These are phyloP conservation scores for Cladorrhinum samala DNA, from an alignment of 495 filamentous ascomycete genomes.

Conservation along the genomic window DNA sequence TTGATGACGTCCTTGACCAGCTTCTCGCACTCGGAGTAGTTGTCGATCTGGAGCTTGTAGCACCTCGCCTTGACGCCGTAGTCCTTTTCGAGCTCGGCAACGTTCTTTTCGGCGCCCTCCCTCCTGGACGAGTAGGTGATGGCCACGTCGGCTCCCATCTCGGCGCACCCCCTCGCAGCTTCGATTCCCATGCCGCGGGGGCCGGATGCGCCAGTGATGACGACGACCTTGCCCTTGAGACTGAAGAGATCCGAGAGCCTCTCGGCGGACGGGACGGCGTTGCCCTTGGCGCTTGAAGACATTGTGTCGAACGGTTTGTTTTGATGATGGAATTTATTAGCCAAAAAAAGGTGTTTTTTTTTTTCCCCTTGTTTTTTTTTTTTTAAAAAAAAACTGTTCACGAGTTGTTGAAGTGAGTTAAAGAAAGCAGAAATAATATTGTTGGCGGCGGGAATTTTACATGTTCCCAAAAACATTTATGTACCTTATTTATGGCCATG, in stretches of 20 bases:
- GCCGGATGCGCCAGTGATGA: conserved; percentile 48
- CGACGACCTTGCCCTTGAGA: conserved; percentile 48
- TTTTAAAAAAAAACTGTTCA: too few relatives aligned
- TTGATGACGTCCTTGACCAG: conserved; percentile 47
- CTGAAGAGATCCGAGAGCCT: conserved; percentile 40
- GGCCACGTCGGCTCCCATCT: conserved; percentile 45
- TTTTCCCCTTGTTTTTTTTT: too few relatives aligned
- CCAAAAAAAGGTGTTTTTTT: too few relatives aligned
- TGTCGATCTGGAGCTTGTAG: conserved; percentile 60
- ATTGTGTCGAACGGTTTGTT: neutral
- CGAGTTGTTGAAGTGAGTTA: too few relatives aligned
- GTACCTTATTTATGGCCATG: too few relatives aligned
- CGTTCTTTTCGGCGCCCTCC: conserved; percentile 54
- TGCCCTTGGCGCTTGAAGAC: conserved; percentile 8
- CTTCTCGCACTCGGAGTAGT: conserved; percentile 47
- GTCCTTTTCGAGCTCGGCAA: conserved; percentile 39
- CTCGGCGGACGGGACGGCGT: conserved; percentile 24
- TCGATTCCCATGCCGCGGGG: conserved; percentile 49
- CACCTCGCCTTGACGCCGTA: conserved; percentile 57
- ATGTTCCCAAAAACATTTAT: too few relatives aligned
- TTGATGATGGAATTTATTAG: too few relatives aligned
- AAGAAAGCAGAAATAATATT: too few relatives aligned
- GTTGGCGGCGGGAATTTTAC: too few relatives aligned
- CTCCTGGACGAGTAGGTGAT: conserved; percentile 42
- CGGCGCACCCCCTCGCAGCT: conserved; percentile 41